Conservation (phyloP, 1,284 basidiomycete species). For the Rhodotorula sp. region DNA sequence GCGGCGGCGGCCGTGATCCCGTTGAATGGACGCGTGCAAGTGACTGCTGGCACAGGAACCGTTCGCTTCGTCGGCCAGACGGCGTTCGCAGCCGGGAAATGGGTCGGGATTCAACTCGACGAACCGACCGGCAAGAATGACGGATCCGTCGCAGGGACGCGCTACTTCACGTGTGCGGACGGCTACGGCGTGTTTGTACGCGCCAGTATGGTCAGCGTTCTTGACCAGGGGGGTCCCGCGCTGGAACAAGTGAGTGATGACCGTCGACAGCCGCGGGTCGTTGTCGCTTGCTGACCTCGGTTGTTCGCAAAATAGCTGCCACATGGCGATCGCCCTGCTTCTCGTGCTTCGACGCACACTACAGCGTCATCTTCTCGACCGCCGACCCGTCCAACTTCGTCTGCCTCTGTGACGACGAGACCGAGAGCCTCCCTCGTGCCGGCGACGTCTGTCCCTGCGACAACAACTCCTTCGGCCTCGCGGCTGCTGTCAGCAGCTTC, state of each 20-base stretch:
- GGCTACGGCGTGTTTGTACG: constrained; percentile 87
- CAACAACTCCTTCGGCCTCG: background rate
- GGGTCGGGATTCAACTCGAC: constrained; percentile 88
- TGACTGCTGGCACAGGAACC: constrained; percentile 73
- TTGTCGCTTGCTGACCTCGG: background rate
- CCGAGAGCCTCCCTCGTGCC: background rate
- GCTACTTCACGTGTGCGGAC: constrained; percentile 76
- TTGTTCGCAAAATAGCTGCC: too few relatives aligned
- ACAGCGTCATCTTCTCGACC: background rate
- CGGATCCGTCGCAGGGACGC: constrained; percentile 75
- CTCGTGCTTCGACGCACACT: background rate
- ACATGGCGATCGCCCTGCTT: background rate
- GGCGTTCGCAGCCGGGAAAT: constrained; percentile 81
- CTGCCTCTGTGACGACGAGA: background rate
- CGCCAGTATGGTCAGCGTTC: constrained; percentile 74
- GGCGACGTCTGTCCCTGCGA: background rate
- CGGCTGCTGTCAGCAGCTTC: background rate
- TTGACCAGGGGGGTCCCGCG: constrained; percentile 41
- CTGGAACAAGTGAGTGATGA: background rate
- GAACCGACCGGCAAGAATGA: constrained; percentile 88
- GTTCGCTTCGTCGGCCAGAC: constrained; percentile 83
- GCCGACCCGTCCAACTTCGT: background rate
- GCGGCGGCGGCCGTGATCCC: constrained; percentile 45
- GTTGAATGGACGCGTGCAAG: constrained; percentile 67
- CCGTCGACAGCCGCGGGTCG: background rate